Conservation (phyloP, 2,329 filamentous ascomycete species). For the Fusarium bulbicola region DNA sequence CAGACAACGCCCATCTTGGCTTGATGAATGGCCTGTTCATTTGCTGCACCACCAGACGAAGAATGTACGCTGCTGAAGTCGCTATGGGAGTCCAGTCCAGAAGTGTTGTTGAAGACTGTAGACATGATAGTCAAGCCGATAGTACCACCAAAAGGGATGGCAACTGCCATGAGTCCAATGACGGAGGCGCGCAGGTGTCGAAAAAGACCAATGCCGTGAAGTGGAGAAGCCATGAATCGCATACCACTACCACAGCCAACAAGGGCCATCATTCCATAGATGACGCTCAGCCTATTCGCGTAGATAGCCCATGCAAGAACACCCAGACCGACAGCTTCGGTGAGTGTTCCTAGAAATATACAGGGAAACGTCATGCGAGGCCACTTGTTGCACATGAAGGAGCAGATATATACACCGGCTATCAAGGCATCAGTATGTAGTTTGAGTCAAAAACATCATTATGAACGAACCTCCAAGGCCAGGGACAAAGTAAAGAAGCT, state of each 20-base stretch:
- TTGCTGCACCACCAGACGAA: background rate
- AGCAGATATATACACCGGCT: conserved; percentile 65
- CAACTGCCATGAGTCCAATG: conserved; percentile 67
- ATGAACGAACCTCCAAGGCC: conserved; percentile 61
- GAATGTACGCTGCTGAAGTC: conserved; percentile 40
- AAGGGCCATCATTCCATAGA: conserved; percentile 74
- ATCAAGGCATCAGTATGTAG: background rate
- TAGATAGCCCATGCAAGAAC: conserved; percentile 67
- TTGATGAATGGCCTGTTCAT: conserved; percentile 35
- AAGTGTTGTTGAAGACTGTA: conserved; percentile 71
- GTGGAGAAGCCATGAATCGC: conserved; percentile 70
- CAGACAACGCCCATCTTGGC: conserved; percentile 67
- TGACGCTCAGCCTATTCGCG: conserved; percentile 55
- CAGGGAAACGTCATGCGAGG: conserved; percentile 70
- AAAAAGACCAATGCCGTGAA: conserved; percentile 72
- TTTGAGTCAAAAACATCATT: background rate
- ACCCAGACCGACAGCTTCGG: conserved; percentile 67
- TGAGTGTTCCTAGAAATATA: conserved; percentile 63
- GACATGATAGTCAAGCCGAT: conserved; percentile 74
- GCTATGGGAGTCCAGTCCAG: conserved; percentile 40
- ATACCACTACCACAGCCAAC: conserved; percentile 70
- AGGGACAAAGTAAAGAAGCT: conserved; percentile 71
- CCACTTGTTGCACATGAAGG: conserved; percentile 67
- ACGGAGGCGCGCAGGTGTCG: conserved; percentile 65
- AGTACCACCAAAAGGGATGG: conserved; percentile 70